phyloP scores from a whole-genome alignment of 768 basidiomycete genomes.

The Boletus bicolor region DNA sequence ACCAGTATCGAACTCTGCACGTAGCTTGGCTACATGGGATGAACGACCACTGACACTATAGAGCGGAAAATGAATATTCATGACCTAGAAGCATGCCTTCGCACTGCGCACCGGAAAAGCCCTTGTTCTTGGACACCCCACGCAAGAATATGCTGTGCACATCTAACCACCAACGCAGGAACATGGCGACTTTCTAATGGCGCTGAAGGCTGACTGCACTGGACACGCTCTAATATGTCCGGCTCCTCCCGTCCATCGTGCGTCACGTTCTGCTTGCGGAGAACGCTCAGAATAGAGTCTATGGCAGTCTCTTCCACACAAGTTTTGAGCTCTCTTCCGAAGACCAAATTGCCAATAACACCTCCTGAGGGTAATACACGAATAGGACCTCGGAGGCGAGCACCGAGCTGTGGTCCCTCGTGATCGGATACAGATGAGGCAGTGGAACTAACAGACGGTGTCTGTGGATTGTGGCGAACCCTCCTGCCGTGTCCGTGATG shows the following conservation, averaged over 20 bases:
- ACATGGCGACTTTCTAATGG: conserved; percentile 50
- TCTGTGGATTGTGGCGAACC: conserved; percentile 53
- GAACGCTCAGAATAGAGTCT: conserved; percentile 16
- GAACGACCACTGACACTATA: conserved; percentile 78
- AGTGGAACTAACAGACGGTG: conserved; percentile 55
- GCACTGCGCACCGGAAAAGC: conserved; percentile 64
- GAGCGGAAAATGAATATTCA: conserved; percentile 10
- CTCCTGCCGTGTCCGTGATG: conserved; percentile 32
- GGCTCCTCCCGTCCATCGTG: not conserved
- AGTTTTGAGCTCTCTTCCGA: conserved; percentile 55
- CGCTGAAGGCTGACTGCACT: conserved; percentile 19
- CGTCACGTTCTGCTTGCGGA: conserved; percentile 7
- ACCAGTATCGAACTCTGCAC: conserved; percentile 82
- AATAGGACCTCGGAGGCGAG: conserved; percentile 52
- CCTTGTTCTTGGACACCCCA: conserved; percentile 90
- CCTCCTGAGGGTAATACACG: conserved; percentile 34
- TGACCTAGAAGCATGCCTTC: not conserved
- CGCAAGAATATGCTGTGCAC: conserved; percentile 73
- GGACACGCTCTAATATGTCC: not conserved
- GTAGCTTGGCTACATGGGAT: conserved; percentile 71
- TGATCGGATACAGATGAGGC: conserved; percentile 46
- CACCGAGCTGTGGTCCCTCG: conserved; percentile 56
- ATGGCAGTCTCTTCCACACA: conserved; percentile 60
- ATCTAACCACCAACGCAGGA: conserved; percentile 77
- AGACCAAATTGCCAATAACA: conserved; percentile 54